Base-by-base conservation (phyloP, 2,329 filamentous ascomycete species). In the Sporothrix schenckii region DNA sequence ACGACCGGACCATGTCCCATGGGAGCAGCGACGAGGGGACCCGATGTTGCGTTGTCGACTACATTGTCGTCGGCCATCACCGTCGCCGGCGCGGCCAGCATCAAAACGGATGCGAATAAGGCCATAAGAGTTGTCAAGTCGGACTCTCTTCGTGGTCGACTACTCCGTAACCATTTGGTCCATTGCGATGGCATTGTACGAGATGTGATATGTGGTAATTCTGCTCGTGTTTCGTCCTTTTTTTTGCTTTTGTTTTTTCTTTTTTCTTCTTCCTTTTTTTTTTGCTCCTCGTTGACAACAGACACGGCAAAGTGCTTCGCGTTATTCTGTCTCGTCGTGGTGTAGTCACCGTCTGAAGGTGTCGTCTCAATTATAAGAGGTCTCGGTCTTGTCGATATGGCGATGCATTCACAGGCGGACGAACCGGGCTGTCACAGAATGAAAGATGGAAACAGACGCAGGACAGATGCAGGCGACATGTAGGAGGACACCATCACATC, bases 1-100 rank as follows among this genome's bases (percentile, higher is more conserved):
- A 56, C 21, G 16, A 24, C 65, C 39, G 65, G 65, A 11, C 65
- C 65, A 13, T 27, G 49, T 13, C 41, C 61, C 44, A 50, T 66
- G 13, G 61, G 44, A 14, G 19, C 19, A 19, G 56, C 30, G 13
- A 24, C 47, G n/a, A 44, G 39, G 39, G 41, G 39, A 11, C 10
- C 41, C 39, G 58, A 16, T 24, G 58, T 24, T 14, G 41, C 24
- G 11, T 19, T 41, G 58, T 63, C 21, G 39, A 34, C 34, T 34
- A 5, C 39, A 10, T 14, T 16, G 27, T 47, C 39, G 39, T 60
- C 56, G 34, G 56, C 30, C 58, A 47, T 24, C 9, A 47, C 58
- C 9, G n/a, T 3, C 7, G n/a, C 10, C 6, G 58, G 39, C 4
- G 39, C 10, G 5, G 58, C 3, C 21, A 47, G 9, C 24, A 66